A percentile compares a stretch with the other conserved stretches of the same genome.
phyloP scores from a whole-genome alignment of 176 grass and related monocot species.

The Aegilops umbellulata region DNA sequence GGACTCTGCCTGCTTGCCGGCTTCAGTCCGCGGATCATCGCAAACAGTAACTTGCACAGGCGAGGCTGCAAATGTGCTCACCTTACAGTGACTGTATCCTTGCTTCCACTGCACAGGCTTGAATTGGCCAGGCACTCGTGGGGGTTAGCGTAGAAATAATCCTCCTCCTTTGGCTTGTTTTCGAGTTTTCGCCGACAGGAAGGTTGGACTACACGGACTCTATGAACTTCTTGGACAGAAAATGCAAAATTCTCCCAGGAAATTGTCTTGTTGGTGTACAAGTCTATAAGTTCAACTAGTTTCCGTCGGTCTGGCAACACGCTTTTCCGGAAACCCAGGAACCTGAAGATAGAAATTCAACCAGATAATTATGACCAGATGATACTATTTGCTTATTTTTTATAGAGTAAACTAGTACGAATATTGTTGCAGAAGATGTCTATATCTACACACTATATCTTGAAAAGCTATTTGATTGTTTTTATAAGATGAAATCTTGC shows the following conservation, averaged over 20 bases:
- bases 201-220: slow-evolving; percentile 49
- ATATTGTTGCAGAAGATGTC: neutral
- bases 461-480: neutral
- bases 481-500: slow-evolving; percentile 13
- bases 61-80: slow-evolving; percentile 19
- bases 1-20: slow-evolving; percentile 6
- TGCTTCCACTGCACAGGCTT: slow-evolving; percentile 37
- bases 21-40: slow-evolving; percentile 26
- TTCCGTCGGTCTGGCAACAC: slow-evolving; percentile 65
- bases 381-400: neutral
- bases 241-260: slow-evolving; percentile 69
- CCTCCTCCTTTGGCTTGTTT: slow-evolving; percentile 89
- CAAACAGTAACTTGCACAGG: neutral
- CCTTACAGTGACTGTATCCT: slow-evolving; percentile 11
- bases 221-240: slow-evolving; percentile 47
- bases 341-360: slow-evolving; percentile 37
- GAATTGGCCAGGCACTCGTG: slow-evolving; percentile 75
- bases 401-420: neutral
- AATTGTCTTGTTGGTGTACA: slow-evolving; percentile 68
- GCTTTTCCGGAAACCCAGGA: slow-evolving; percentile 69
- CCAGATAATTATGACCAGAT: neutral
- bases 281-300: slow-evolving; percentile 66
- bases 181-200: slow-evolving; percentile 64
- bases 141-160: slow-evolving; percentile 95
- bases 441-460: neutral